These are phyloP conservation scores for Irpex rosettiformis DNA, from an alignment of 1,284 basidiomycete species.

Conservation along the genomic window DNA sequence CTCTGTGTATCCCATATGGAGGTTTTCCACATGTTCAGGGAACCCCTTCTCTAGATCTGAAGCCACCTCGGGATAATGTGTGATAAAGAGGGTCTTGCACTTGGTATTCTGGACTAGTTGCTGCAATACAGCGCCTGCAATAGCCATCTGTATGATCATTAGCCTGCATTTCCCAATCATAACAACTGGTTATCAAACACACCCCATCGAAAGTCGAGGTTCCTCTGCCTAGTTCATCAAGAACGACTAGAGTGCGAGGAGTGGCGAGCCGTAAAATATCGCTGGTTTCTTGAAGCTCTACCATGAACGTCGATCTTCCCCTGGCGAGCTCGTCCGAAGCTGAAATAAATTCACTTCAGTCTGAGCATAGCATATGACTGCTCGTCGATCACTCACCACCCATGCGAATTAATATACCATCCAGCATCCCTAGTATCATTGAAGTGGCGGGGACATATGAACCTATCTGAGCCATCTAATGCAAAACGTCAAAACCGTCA, in stretches of 20 bases:
- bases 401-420: slow-evolving; percentile 87
- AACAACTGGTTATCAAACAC: slow-evolving; percentile 2
- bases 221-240: slow-evolving; percentile 84
- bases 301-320: slow-evolving; percentile 92
- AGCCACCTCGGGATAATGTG: slow-evolving; percentile 83
- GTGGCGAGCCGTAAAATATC: slow-evolving; percentile 83
- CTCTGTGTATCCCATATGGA: slow-evolving; percentile 84
- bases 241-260: slow-evolving; percentile 72
- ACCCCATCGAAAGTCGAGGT: slow-evolving; percentile 86
- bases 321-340: slow-evolving; percentile 84
- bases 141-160: slow-evolving; percentile 62
- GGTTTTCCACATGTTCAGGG: slow-evolving; percentile 61
- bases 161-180: not conserved
- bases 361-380: not conserved
- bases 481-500: not conserved
- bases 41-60: slow-evolving; percentile 52
- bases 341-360: slow-evolving; percentile 23
- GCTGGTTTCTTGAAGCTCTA: slow-evolving; percentile 92
- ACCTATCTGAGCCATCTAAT: slow-evolving; percentile 47
- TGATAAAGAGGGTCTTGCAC: slow-evolving; percentile 91
- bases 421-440: slow-evolving; percentile 74
- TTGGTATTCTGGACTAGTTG: slow-evolving; percentile 61
- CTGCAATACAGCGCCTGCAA: slow-evolving; percentile 76
- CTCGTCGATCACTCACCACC: slow-evolving; percentile 46
- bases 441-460: slow-evolving; percentile 75